Base-by-base conservation (phyloP, 2,329 filamentous ascomycete species). In the Fusarium annulatum region DNA sequence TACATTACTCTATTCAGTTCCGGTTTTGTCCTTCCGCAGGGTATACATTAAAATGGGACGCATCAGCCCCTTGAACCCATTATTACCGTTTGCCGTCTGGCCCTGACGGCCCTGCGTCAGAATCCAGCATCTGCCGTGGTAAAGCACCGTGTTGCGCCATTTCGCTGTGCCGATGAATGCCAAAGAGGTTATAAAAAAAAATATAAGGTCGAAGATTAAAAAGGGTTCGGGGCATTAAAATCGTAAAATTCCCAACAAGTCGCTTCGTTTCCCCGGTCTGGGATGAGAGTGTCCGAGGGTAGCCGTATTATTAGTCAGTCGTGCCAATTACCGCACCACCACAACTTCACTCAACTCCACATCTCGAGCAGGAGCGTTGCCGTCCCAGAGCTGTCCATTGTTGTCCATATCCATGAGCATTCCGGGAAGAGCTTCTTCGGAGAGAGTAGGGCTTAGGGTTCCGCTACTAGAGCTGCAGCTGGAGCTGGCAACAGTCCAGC, bases 401-500 rank as follows among this genome's bases (percentile, higher is more conserved):
- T 80, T 78, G 9, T 80, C 80, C 74, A 84, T 76, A 52, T 83
- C 84, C 75, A 78, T 73, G 38, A 82, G 71, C 71, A 81, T 77
- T n/a, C 79, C 77, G 7, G 81, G 80, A 11, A 82, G 78, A 5
- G 80, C 78, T 46, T 86, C 84, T 56, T 86, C 86, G 1, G 86
- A 86, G 12, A 85, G 82, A 1, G 84, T 85, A 12, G 87, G 87
- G 74, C 86, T 88, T 66, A 87, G 74, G n/a, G 85, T 84, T 26
- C 85, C 86, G 72, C 85, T 86, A 53, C 84, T 84, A 59, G 85
- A 86, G 57, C 83, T 82, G 67, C 82, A 85, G 80, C 93, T 90
- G 1, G 93, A 96, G 61, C 91, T 95, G 76, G 93, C 94, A 51
- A 96, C 89, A 14, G 94, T 96, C 95, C 95, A 97, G 78, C 96